A percentile compares a stretch with the other conserved stretches of the same genome.
Evolutionary conservation across 345 rosid species (phyloP).

Genomic region (Salix dunnii): DNA sequence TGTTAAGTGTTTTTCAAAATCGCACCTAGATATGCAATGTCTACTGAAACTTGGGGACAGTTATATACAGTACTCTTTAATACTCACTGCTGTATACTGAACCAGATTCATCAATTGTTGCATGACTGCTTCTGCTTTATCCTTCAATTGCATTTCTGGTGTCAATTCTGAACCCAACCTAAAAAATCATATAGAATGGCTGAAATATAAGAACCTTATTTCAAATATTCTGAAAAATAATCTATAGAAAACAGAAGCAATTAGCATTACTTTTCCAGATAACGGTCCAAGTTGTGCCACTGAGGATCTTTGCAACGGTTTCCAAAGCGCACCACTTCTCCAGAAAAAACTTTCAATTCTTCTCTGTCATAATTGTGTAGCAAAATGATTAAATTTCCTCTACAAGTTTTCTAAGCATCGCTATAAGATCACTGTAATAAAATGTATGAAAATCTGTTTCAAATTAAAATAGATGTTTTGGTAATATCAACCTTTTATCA

Average conservation of each 20-base stretch:
- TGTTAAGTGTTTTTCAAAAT: not conserved
- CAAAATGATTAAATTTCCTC: slow-evolving; percentile 2
- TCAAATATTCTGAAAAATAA: not conserved
- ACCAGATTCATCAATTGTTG: slow-evolving; percentile 72
- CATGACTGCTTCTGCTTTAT: slow-evolving; percentile 70
- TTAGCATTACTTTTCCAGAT: slow-evolving; percentile 72
- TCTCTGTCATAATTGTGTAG: slow-evolving; percentile 51
- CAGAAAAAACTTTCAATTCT: slow-evolving; percentile 75
- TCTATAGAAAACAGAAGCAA: slow-evolving; percentile 21
- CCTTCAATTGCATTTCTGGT: slow-evolving; percentile 69
- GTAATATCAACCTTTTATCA: slow-evolving; percentile 73
- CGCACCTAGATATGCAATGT: not conserved
- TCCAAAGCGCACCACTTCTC: slow-evolving; percentile 98
- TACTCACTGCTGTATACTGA: slow-evolving; percentile 86
- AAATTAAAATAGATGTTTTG: not conserved
- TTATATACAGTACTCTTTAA: not conserved
- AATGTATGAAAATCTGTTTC: not conserved
- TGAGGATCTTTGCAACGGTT: slow-evolving; percentile 99
- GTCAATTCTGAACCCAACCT: slow-evolving; percentile 81
- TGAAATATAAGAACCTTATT: slow-evolving; percentile 13
- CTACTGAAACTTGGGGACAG: not conserved
- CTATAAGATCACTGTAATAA: not conserved
- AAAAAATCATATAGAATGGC: slow-evolving; percentile 27
- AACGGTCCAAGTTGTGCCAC: slow-evolving; percentile 92
- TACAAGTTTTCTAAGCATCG: not conserved